phyloP scores from a whole-genome alignment of 2,329 filamentous ascomycete species.

The Xylaria sp. region DNA sequence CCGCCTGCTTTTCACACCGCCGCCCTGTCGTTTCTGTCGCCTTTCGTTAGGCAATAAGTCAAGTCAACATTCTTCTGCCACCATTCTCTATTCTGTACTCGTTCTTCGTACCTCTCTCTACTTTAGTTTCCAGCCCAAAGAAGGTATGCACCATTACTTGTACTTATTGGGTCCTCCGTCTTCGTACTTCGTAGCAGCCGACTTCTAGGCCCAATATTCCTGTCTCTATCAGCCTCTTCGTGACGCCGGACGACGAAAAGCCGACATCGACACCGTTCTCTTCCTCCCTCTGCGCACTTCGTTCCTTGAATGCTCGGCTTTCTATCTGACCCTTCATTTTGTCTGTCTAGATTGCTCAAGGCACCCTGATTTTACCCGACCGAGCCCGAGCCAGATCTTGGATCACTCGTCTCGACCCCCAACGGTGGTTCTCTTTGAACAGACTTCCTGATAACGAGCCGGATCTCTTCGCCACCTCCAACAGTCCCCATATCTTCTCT shows the following conservation, averaged over 20 bases:
- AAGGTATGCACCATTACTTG: background rate
- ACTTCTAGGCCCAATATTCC: background rate
- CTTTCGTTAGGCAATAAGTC: conserved; percentile 10
- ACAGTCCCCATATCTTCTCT: background rate
- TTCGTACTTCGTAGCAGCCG: background rate
- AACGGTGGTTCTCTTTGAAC: background rate
- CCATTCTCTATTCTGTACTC: no score
- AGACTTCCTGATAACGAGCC: background rate
- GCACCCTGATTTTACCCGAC: background rate
- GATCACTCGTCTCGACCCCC: background rate
- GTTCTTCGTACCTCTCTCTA: background rate
- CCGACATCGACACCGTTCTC: background rate
- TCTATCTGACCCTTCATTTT: background rate
- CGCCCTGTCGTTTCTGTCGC: background rate
- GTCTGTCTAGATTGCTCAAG: background rate
- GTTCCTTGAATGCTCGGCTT: background rate
- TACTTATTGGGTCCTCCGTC: no score
- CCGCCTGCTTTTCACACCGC: background rate
- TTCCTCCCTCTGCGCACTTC: background rate
- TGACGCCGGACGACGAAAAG: background rate
- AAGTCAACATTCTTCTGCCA: background rate
- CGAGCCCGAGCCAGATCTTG: background rate
- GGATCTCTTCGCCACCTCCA: background rate
- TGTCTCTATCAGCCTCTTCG: background rate
- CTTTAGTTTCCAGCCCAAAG: background rate